Base-by-base conservation (phyloP, 345 rosid species). In the Linum usitatissimum region DNA sequence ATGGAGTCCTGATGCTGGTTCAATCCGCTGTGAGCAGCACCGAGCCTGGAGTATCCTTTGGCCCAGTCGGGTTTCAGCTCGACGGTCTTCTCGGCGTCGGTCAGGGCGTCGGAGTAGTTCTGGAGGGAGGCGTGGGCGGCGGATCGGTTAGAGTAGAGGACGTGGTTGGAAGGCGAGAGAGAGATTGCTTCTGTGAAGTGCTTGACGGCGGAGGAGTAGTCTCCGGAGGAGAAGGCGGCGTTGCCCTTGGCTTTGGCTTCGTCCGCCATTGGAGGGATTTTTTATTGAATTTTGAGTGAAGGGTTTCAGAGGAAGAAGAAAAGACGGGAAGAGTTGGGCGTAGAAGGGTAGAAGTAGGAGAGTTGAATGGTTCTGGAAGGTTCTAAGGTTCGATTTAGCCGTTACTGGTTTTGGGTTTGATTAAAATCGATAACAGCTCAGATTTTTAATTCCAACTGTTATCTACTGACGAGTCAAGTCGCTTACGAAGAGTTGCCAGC, bases 91-190 rank as follows among this genome's bases (percentile, higher is more conserved):
- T 90, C 77, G 4, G 99, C 97, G 39, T 93, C 99, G 18, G 54
- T 20, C 21, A 90, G 76, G 30, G 97, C 99, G 3, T 81, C 88
- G 14, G 81, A 63, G 77, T 79, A 93, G 56, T 75, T 69, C 30
- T 78, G 64, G 36, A 90, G 87, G 34, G 99, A 93, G 3, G 99
- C 96, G 68, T 83, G 69, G 59, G 97, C 86, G 14, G 99, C 99
- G 57, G 96, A 90, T 72, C 99, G 84, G 74, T 93, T 93, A 17
- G 99, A 93, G 75, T 76, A 93, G 70, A 93, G 92, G n/a, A 90
- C 99, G 76, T 93, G 97, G 70, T 90, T 93, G 60, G 83, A 55
- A 0, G 97, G 85, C 15, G 92, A 31, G 15, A 93, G 76, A 23
- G 81, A 68, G 72, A 93, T 90, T 5, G 99, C 99, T 0, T 86